Percentiles rank a stretch among this genome's conserved stretches.
Evolutionary conservation across 2,329 filamentous ascomycete species (phyloP).

Genomic region (Nannizziopsis barbatae): DNA sequence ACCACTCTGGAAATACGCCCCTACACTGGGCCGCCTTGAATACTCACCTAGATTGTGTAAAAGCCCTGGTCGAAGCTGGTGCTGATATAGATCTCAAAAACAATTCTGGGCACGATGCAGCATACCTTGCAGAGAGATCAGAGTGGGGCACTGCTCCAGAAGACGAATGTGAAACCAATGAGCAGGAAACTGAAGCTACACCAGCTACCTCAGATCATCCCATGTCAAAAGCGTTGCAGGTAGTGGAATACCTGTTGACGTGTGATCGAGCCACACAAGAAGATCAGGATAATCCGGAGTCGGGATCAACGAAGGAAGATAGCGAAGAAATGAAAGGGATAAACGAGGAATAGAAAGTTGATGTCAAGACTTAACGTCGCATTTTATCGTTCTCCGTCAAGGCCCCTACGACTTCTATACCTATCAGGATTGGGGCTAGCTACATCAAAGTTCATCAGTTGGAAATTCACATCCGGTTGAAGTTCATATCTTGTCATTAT

Average conservation of each 20-base stretch:
- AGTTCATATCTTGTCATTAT: slow-evolving; percentile 7
- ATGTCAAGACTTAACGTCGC: neutral
- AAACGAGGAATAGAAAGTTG: neutral
- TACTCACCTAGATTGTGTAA: slow-evolving; percentile 70
- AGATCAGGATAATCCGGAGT: slow-evolving; percentile 5
- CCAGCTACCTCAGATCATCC: slow-evolving; percentile 7
- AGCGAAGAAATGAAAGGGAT: slow-evolving; percentile 5
- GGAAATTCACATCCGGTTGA: neutral
- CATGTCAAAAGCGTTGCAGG: slow-evolving; percentile 30
- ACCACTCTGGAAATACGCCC: slow-evolving; percentile 76
- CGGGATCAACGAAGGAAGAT: neutral
- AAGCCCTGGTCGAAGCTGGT: slow-evolving; percentile 62
- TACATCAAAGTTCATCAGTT: no score
- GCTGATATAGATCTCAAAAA: slow-evolving; percentile 72
- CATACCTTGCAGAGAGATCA: slow-evolving; percentile 62
- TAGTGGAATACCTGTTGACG: slow-evolving; percentile 34
- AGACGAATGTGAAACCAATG: slow-evolving; percentile 14
- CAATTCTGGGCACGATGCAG: slow-evolving; percentile 67
- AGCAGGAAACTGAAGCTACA: slow-evolving; percentile 13
- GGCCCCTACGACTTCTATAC: no score
- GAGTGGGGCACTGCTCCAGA: slow-evolving; percentile 40
- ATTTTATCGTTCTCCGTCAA: neutral
- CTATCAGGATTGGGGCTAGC: no score
- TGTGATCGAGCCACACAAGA: slow-evolving; percentile 26
- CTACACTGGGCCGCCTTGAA: slow-evolving; percentile 91